phyloP scores from a whole-genome alignment of 768 basidiomycete species.

The Neoboletus subvelutipes region DNA sequence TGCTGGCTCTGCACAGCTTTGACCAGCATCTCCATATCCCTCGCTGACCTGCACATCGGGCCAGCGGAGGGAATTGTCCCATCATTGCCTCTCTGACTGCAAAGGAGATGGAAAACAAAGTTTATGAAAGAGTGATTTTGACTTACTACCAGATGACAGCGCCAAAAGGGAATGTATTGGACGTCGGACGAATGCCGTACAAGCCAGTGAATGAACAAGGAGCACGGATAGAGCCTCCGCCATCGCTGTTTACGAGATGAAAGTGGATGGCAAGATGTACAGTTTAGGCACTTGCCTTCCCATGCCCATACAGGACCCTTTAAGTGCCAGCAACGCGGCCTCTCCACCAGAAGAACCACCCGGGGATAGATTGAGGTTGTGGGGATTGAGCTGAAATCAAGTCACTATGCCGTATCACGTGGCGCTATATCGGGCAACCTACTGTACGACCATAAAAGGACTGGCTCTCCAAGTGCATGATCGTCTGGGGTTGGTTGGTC shows the following conservation, averaged over 20 bases:
- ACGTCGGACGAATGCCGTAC: conserved; percentile 42
- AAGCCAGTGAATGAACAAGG: conserved; percentile 39
- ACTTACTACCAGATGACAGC: conserved; percentile 21
- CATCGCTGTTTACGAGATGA: conserved; percentile 20
- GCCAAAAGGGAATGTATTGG: conserved; percentile 29
- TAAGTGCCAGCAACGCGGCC: conserved; percentile 45
- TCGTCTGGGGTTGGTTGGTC: conserved; percentile 43
- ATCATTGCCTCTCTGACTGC: conserved; percentile 28
- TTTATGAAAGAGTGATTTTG: neutral
- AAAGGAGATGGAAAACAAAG: conserved; percentile 10
- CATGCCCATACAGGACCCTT: conserved; percentile 45
- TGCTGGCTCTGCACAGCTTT: conserved; percentile 23
- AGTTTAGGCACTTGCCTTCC: conserved; percentile 34
- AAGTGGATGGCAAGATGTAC: neutral
- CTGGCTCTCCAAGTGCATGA: conserved; percentile 40
- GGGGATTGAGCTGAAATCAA: conserved; percentile 41
- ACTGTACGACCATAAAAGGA: conserved; percentile 36
- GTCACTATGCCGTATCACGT: neutral
- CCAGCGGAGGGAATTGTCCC: conserved; percentile 10
- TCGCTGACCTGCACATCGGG: conserved; percentile 29
- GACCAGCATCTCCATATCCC: conserved; percentile 25
- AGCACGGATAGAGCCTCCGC: conserved; percentile 41
- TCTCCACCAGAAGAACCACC: conserved; percentile 60
- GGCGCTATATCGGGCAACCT: neutral
- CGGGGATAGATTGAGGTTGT: conserved; percentile 41